A percentile compares a stretch with the other conserved stretches of the same genome.
Conservation (phyloP, 305 asterid species). For the Fraxinus greggii region DNA sequence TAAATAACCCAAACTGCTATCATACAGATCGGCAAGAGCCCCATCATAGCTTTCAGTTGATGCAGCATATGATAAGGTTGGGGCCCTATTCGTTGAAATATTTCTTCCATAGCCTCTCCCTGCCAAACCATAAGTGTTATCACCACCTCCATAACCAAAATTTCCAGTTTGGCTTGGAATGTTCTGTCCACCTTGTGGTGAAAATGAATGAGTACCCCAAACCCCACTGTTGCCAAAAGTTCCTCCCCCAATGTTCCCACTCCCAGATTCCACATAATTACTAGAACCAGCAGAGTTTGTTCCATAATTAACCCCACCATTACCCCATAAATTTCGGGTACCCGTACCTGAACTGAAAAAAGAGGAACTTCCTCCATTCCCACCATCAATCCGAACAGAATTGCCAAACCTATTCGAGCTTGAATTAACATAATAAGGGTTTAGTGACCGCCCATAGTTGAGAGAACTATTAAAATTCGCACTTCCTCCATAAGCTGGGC, state of each 20-base stretch:
- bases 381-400: constrained; percentile 41
- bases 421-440: constrained; percentile 36
- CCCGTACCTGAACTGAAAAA: constrained; percentile 31
- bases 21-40: constrained; percentile 29
- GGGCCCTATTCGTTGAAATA: constrained; percentile 18
- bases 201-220: constrained; percentile 31
- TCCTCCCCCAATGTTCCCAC: not conserved
- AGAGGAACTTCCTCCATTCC: constrained; percentile 42
- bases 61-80: constrained; percentile 26
- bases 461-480: constrained; percentile 31
- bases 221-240: constrained; percentile 28
- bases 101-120: constrained; percentile 31
- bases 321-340: constrained; percentile 41
- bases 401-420: constrained; percentile 29
- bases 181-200: constrained; percentile 30
- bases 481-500: constrained; percentile 39
- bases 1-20: constrained; percentile 22
- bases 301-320: constrained; percentile 36
- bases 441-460: constrained; percentile 41
- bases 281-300: constrained; percentile 27
- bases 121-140: constrained; percentile 27
- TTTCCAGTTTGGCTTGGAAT: constrained; percentile 25
- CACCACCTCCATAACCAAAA: constrained; percentile 30
- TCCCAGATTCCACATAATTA: constrained; percentile 27
- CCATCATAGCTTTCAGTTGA: constrained; percentile 30